phyloP scores from a whole-genome alignment of 306 rosid species.

The Cucurbita ficifolia region DNA sequence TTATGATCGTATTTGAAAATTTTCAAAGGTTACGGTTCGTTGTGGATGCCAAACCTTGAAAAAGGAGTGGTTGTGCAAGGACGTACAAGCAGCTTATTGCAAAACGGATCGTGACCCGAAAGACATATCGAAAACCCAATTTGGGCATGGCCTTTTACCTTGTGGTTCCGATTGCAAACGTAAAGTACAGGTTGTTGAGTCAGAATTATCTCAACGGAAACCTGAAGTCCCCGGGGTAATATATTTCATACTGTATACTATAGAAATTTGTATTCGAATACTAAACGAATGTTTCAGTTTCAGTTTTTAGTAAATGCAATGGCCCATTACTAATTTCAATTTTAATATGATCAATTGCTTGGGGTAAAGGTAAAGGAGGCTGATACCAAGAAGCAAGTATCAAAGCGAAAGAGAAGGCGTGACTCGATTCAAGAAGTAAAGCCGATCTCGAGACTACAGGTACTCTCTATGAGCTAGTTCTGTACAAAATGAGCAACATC shows the following conservation, averaged over 20 bases:
- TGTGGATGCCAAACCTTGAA: constrained; percentile 86
- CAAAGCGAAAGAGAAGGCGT: constrained; percentile 52
- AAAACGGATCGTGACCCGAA: constrained; percentile 36
- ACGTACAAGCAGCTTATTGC: constrained; percentile 64
- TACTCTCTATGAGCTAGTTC: constrained; percentile 11
- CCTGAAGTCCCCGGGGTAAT: constrained; percentile 58
- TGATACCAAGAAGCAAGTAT: constrained; percentile 30
- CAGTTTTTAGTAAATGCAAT: not conserved
- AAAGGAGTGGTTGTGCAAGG: constrained; percentile 79
- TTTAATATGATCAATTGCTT: not conserved
- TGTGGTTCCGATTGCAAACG: constrained; percentile 66
- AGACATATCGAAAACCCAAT: constrained; percentile 55
- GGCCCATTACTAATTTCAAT: not conserved
- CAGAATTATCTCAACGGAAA: constrained; percentile 69
- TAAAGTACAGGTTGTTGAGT: constrained; percentile 46
- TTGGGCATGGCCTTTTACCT: constrained; percentile 65
- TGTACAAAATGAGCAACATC: not conserved
- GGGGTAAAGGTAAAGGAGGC: constrained; percentile 46
- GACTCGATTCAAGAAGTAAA: constrained; percentile 29
- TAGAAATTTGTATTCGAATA: not conserved
- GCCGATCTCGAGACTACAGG: constrained; percentile 55
- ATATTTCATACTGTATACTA: not conserved
- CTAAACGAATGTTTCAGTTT: not conserved
- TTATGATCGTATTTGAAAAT: constrained; percentile 5
- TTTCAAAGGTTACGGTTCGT: constrained; percentile 59